Evolutionary conservation across 345 rosid genomes (phyloP), one percentile per base, ranked within the genome.

Genomic region (Linum tenue): DNA sequence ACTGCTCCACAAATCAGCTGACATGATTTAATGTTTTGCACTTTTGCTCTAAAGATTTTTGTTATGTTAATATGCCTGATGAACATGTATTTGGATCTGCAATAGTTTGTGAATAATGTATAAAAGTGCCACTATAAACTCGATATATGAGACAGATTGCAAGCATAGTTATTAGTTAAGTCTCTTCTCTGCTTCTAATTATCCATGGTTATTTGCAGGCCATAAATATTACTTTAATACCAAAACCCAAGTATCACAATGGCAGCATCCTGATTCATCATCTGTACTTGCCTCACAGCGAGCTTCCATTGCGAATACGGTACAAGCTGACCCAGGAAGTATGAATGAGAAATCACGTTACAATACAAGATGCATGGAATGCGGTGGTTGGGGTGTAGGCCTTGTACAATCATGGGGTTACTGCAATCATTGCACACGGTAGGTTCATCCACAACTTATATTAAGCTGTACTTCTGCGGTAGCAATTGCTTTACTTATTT

Each of bases 321-420:
- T 51, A 66, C 72, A 64, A 66, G 66, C 70, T 48, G 60, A 77
- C 69, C 66, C 43, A 66, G 81, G 75, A 36, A 71, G 59, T 66
- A 64, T 55, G 76, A 79, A 68, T 59, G 69, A 70, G 63, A 70
- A 75, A 14, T 76, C 82, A 37, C 69, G 70, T 59, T 77, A 75
- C 71, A 61, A 70, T 57, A 83, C 73, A 50, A 90, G 78, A 78
- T 94, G 97, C 84, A 59, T 66, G 60, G 89, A 86, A 69, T 94
- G 99, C 63, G 95, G 95, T 73, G 97, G 99, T 59, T 94, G 99
- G 99, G 99, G 97, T 64, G 77, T 86, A 41, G 91, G 88, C 65
- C 89, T 94, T 63, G 91, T 94, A 69, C 96, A 90, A 81, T 56
- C 63, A 8, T 94, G 96, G 97, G 99, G 97, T 55, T 82, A 90